These are phyloP conservation scores for Phytophthora brassicae DNA, from an alignment of 352 stramenopile species.

Conservation along the genomic window DNA sequence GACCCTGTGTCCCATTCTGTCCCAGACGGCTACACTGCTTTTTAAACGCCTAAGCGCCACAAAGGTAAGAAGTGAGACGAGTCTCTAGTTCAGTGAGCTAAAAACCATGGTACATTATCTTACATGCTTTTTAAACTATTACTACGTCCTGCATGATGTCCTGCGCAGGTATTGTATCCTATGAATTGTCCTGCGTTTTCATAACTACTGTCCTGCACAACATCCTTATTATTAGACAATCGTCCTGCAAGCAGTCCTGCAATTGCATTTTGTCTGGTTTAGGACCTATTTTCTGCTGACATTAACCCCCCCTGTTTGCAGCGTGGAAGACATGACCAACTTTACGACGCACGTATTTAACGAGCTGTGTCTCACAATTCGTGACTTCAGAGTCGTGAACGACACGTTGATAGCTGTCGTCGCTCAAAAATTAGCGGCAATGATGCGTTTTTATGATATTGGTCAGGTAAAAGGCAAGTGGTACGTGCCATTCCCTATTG, in stretches of 20 bases:
- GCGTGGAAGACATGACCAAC: too few relatives aligned
- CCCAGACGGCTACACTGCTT: not conserved
- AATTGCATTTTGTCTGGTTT: conserved; percentile 5
- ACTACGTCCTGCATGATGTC: not conserved
- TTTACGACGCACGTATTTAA: too few relatives aligned
- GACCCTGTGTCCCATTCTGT: not conserved
- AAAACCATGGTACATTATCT: not conserved
- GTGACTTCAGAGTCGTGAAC: too few relatives aligned
- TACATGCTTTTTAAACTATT: not conserved
- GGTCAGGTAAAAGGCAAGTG: too few relatives aligned
- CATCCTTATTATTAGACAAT: not conserved
- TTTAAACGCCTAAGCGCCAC: not conserved
- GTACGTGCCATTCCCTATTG: too few relatives aligned
- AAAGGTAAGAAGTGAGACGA: not conserved
- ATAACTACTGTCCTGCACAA: not conserved
- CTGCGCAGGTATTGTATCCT: not conserved
- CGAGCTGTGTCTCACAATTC: too few relatives aligned
- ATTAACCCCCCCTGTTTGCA: too few relatives aligned
- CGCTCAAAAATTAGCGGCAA: too few relatives aligned
- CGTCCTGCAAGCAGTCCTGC: conserved; percentile 1
- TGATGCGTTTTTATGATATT: too few relatives aligned
- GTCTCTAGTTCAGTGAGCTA: not conserved
- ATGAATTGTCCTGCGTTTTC: not conserved
- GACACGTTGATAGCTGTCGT: too few relatives aligned
- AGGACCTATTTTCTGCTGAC: not conserved